Evolutionary conservation across 805 yeast genomes (phyloP), one percentile per base, ranked within the genome.

Genomic region (Millerago galiae): DNA sequence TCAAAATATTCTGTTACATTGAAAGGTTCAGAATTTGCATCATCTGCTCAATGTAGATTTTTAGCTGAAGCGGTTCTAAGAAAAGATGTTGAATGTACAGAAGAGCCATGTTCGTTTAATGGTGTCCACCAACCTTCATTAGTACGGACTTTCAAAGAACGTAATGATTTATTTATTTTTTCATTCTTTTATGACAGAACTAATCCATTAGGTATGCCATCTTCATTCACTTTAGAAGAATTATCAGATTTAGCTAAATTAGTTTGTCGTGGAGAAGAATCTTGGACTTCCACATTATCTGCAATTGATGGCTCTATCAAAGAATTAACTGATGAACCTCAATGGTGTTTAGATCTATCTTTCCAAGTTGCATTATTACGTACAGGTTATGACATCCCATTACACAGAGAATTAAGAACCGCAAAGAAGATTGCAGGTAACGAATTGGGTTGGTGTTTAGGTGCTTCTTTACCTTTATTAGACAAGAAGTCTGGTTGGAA

Each of bases 361-460:
- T 93, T 86, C 75, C 90, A 91, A 76, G 81, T 85, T 12, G 81
- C 97, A 2, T 67, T 93, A 61, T 71, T 93, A 51, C 96, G 90
- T 64, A 83, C 90, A n/a, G 99, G 99, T 35, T 93, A 93, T 65
- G 97, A 91, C 54, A 88, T 93, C 50, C 96, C 97, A 47, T 74
- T 86, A 45, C 71, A 74, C 51, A 80, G 98, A 62, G 97, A 91
- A 65, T 78, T 93, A 53, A 85, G 78, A 63, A 93, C 96, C 7
- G 98, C 97, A 8, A 81, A 88, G 70, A 89, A 79, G 60, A 87
- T 93, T 54, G 83, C 80, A 40, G 79, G 80, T 58, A 89, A 87
- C 56, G 99, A 93, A 67, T 73, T 93, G 40, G 99, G 99, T 28
- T 93, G 99, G 99, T 93, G 98, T 70, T 71, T 93, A 43, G 99